Evolutionary conservation across 257 asterid species (phyloP), one percentile per base, ranked within the genome.

Genomic region (Phtheirospermum japonicum): DNA sequence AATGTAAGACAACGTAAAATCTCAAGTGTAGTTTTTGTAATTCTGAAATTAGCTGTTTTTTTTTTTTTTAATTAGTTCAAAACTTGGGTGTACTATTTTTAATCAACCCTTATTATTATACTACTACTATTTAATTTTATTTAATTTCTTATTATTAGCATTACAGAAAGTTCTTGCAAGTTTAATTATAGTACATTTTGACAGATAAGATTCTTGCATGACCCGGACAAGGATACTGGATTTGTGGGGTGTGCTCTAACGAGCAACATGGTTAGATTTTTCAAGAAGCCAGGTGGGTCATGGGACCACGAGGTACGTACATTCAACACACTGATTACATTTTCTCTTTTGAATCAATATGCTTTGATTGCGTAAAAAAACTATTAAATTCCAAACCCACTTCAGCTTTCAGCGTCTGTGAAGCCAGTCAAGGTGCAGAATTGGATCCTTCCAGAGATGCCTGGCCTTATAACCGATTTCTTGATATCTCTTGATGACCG

Each of bases 371-470:
- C 20, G 40, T 19, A 54, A 43, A 16, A 23, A 1, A 7, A 13
- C n/a, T 14, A 0, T 13, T 45, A 0, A 18, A 23, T 17, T 32
- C 8, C 28, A n/a, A 57, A 71, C 46, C 17, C 28, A 49, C 55
- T 81, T 70, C 76, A 90, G 95, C 57, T 88, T 48, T 68, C 86
- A 4, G 42, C 63, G 56, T 79, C 94, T 31, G 94, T 85, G 61
- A 79, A 83, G 72, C 65, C 94, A 14, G 66, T 88, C 60, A 85
- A 88, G 84, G 96, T 88, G 78, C 84, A 78, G 54, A 88, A 88
- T 59, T 85, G 96, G 96, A 83, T 85, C 71, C 96, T 88, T 57
- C 94, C 94, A 0, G 94, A 85, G 72, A 83, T 88, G 94, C 96
- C 96, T 1, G 89, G 96, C 17, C 94, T 88, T 54, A 88, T 88